phyloP scores from a whole-genome alignment of 441 rosid species.

The Pelargonium citronellum region DNA sequence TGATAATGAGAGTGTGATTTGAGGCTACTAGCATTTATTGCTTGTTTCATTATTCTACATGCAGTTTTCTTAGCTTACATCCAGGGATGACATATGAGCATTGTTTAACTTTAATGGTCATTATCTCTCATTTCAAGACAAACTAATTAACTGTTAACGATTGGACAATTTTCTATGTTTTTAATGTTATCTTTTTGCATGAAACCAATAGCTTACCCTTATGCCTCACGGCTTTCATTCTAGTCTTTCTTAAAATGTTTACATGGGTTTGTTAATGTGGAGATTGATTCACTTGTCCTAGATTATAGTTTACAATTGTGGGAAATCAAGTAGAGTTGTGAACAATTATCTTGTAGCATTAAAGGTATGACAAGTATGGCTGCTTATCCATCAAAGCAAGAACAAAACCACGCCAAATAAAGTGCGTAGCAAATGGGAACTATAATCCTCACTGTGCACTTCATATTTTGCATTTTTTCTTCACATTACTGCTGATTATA shows the following conservation, averaged over 20 bases:
- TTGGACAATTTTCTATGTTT: too few species aligned
- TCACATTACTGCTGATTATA: slow-evolving; percentile 8
- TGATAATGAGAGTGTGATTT: neutral
- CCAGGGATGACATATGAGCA: neutral
- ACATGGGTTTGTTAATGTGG: too few species aligned
- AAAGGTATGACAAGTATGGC: neutral
- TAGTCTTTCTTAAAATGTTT: too few species aligned
- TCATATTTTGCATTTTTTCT: slow-evolving; percentile 9
- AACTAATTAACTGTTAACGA: too few species aligned
- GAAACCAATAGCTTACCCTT: too few species aligned
- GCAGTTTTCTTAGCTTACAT: neutral
- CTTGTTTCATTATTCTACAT: neutral
- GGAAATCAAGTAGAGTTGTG: neutral
- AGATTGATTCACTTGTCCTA: too few species aligned
- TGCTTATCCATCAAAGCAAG: neutral
- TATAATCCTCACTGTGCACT: neutral
- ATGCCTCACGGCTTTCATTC: too few species aligned
- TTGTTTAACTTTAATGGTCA: neutral
- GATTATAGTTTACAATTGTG: too few species aligned
- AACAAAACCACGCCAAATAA: neutral
- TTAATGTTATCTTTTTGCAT: too few species aligned
- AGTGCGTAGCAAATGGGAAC: neutral
- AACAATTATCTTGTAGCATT: neutral
- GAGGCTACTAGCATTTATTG: neutral
- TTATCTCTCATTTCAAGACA: too few species aligned